phyloP scores from a whole-genome alignment of 1,284 basidiomycete species.

The Binderoboletus segoi region DNA sequence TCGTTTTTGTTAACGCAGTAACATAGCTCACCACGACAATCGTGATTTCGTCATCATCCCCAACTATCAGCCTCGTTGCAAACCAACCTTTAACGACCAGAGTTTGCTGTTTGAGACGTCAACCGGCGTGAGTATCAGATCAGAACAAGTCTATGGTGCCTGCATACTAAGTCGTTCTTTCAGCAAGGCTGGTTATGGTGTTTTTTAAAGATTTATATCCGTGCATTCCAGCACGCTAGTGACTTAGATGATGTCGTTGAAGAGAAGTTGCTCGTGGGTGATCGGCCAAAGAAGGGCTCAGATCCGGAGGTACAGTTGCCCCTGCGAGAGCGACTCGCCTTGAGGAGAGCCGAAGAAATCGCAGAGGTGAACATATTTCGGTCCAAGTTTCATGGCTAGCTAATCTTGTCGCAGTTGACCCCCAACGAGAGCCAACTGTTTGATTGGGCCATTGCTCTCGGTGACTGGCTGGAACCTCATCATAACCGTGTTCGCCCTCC shows the following conservation, averaged over 20 bases:
- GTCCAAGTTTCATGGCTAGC: neutral
- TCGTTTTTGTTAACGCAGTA: constrained; percentile 9
- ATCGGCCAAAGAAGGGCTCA: constrained; percentile 67
- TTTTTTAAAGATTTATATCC: constrained; percentile 76
- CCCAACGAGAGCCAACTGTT: constrained; percentile 58
- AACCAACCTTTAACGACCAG: constrained; percentile 59
- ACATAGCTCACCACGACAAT: constrained; percentile 74
- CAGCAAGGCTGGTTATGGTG: constrained; percentile 70
- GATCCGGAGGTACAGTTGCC: constrained; percentile 53
- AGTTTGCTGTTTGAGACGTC: constrained; percentile 64
- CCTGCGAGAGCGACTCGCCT: constrained; percentile 56
- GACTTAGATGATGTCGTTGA: constrained; percentile 76
- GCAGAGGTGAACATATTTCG: constrained; percentile 48
- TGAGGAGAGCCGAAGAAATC: constrained; percentile 53
- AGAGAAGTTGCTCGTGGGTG: constrained; percentile 76
- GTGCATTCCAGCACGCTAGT: constrained; percentile 72
- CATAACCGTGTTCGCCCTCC: constrained; percentile 72
- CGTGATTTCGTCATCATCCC: constrained; percentile 79
- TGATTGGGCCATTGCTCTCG: constrained; percentile 59
- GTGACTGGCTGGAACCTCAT: constrained; percentile 75
- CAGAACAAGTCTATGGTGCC: neutral
- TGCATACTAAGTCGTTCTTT: constrained; percentile 7
- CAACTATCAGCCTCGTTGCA: constrained; percentile 67
- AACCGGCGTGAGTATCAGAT: constrained; percentile 54
- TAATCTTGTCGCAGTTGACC: constrained; percentile 53